Percentiles rank a stretch among this genome's conserved stretches.
These are phyloP conservation scores for Fraxinus excelsior DNA, from an alignment of 257 asterid species.

Conservation along the genomic window DNA sequence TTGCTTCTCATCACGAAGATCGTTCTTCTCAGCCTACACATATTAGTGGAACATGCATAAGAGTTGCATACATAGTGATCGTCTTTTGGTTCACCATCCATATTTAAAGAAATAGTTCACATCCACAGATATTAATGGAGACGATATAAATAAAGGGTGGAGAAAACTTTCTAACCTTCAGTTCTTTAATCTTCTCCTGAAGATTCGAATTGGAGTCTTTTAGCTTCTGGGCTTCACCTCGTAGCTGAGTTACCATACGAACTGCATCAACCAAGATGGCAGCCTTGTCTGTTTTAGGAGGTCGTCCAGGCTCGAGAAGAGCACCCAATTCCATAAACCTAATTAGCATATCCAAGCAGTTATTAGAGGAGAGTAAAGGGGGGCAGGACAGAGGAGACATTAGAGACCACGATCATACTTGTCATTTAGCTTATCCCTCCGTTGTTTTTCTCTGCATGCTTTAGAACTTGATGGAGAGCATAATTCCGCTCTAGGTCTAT, in stretches of 20 bases:
- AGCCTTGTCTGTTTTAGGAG: conserved; percentile 90
- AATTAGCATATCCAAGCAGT: conserved; percentile 23
- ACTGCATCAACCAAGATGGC: conserved; percentile 84
- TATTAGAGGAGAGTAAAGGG: conserved; percentile 24
- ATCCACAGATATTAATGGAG: neutral
- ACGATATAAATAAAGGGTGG: neutral
- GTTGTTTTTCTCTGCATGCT: conserved; percentile 91
- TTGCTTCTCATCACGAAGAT: conserved; percentile 95
- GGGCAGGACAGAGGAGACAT: conserved; percentile 18
- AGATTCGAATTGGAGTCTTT: conserved; percentile 75
- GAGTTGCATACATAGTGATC: neutral
- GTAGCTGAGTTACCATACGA: conserved; percentile 80
- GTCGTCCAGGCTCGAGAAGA: conserved; percentile 91
- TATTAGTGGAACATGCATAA: neutral
- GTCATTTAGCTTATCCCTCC: conserved; percentile 89
- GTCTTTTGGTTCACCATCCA: neutral
- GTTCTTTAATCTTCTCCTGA: conserved; percentile 88
- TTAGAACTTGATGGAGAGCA: conserved; percentile 74
- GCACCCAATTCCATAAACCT: conserved; percentile 84
- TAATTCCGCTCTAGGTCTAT: conserved; percentile 63
- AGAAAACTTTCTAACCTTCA: conserved; percentile 51
- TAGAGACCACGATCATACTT: conserved; percentile 44
- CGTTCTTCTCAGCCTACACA: conserved; percentile 78
- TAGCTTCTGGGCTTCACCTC: conserved; percentile 80
- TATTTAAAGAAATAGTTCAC: neutral